Evolutionary conservation across 306 rosid genomes (phyloP), one percentile per base, ranked within the genome.

Genomic region (Sophora flavescens): DNA sequence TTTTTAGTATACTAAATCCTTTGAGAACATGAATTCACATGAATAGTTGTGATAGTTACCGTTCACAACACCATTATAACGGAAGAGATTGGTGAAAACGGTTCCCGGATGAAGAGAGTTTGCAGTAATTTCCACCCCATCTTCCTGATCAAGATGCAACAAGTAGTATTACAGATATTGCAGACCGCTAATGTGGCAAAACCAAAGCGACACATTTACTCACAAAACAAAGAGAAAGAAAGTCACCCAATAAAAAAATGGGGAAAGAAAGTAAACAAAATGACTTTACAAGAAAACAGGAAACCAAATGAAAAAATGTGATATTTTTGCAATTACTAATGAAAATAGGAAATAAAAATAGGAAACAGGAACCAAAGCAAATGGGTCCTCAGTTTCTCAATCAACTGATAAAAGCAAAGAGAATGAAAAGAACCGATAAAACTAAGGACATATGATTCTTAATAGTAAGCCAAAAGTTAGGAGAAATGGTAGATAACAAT

Each of bases 81-180:
- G 96, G 60, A 84, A 87, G 78, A 95, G 88, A 78, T 90, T 88
- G 75, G 98, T 92, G 38, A 12, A 1, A 17, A 95, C 86, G 81
- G 62, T 10, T 72, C 99, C 99, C 1, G 97, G 99, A 72, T 95
- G 99, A 87, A 95, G 89, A 68, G 96, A 87, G 84, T 95, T 95
- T 71, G 91, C 98, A 35, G 89, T 90, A 72, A 91, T 87, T 62
- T 88, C 74, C 45, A 67, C 85, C 36, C 83, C 87, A 51, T 87
- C 93, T 76, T 88, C 97, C 99, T 92, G 93, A 71, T 70, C 70
- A 82, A 84, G 85, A 86, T 66, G 68, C 42, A 78, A 78, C 51
- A 54, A 70, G 2, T 39, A 57, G 70, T 52, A 64, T 71, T 52
- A 60, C 54, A 70, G 32, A 58, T 35, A 68, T 69, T 41, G 52